Evolutionary conservation across 352 stramenopile genomes (phyloP), one percentile per base, ranked within the genome.

Genomic region (Phytophthora meadii): DNA sequence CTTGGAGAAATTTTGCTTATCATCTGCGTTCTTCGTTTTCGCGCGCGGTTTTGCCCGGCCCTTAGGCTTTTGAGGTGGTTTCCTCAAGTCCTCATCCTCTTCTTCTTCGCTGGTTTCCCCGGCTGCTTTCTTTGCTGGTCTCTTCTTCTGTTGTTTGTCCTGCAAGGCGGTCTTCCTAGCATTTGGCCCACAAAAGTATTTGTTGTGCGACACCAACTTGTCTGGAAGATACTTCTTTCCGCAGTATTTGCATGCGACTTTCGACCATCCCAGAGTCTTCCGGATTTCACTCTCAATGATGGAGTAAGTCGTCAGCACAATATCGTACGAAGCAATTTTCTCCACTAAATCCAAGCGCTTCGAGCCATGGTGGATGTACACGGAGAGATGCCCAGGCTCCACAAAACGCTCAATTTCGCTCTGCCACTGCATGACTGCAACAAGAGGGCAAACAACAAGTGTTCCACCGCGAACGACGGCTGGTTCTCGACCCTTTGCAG

Each of bases 271-370:
- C 2, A 93, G 76, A 12, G 78, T 90, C 56, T 93, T 91, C n/a
- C 86, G 84, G 24, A 85, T 79, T 60, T 99, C 97, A 46, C 64
- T 90, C 65, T 98, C 89, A 27, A 98, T 82, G 52, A 98, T 97
- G 2, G 92, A 98, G 77, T 99, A 99, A 0, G 98, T 99, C 3
- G 98, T 99, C 1, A 99, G 82, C 5, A 99, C 96, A 32, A 99
- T 89, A 63, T 99, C 98, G 65, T 98, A 98, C 28, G 94, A 94
- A 8, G 81, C 83, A 42, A 99, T 93, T 49, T 93, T 81, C 45
- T 72, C 61, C n/a, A 84, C 59, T 0, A 81, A 61, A 45, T 83
- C 65, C 30, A 81, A 68, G n/a, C 77, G 87, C 77, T 99, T 97
- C 5, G 81, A 62, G 5, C 98, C 97, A 73, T 99, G 97, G 76